Conservation (phyloP, 257 asterid species). For the Knoxia roxburghii region DNA sequence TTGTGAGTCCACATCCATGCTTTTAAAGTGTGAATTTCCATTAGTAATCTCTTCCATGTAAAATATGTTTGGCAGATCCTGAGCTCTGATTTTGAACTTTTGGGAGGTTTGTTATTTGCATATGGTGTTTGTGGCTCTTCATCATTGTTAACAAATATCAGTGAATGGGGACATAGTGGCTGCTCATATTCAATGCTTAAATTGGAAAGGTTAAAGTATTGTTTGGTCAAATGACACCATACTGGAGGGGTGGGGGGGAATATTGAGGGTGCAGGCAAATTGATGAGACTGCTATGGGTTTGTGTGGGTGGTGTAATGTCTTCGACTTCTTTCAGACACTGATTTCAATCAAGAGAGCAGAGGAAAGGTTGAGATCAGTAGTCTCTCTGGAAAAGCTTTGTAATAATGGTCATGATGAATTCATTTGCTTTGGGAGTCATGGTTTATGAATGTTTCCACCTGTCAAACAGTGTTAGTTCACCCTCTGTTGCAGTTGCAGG, state of each 20-base stretch:
- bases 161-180: background rate
- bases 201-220: background rate
- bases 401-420: no score
- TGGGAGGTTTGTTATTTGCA: background rate
- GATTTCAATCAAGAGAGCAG: background rate
- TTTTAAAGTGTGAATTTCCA: background rate
- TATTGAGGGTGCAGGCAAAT: no score
- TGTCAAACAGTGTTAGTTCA: no score
- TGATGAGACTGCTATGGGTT: background rate
- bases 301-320: background rate
- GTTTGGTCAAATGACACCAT: slow-evolving; percentile 2
- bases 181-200: background rate
- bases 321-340: background rate
- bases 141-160: background rate
- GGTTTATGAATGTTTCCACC: background rate
- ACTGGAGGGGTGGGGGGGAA: no score
- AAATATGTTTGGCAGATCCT: background rate
- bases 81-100: background rate
- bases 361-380: background rate
- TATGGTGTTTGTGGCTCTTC: background rate
- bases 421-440: background rate
- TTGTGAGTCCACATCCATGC: background rate
- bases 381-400: background rate
- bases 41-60: background rate
- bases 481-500: no score